phyloP scores from a whole-genome alignment of 2,329 filamentous ascomycete genomes.

The Pyrenophora teres region DNA sequence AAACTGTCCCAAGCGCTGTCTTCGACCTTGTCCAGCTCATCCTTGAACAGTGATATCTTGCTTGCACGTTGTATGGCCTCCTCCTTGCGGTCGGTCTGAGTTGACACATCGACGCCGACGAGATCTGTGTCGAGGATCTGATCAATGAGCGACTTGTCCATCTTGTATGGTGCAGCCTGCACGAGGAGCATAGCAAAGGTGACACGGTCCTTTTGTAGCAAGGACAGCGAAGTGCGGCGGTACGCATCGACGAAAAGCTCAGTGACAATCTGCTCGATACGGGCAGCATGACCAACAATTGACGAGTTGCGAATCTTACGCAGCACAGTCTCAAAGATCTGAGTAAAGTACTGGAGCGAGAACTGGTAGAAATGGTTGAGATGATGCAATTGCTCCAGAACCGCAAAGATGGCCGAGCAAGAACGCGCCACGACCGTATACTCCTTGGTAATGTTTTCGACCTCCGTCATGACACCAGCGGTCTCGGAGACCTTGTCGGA shows the following conservation, averaged over 20 bases:
- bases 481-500: slow-evolving; percentile 95
- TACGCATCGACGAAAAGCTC: slow-evolving; percentile 91
- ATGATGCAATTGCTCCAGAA: slow-evolving; percentile 95
- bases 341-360: slow-evolving; percentile 95
- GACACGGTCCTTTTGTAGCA: slow-evolving; percentile 92
- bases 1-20: slow-evolving; percentile 77
- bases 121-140: slow-evolving; percentile 78
- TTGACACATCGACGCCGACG: slow-evolving; percentile 78
- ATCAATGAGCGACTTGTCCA: slow-evolving; percentile 90
- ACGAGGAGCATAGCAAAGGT: slow-evolving; percentile 93
- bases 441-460: slow-evolving; percentile 91
- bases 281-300: slow-evolving; percentile 74
- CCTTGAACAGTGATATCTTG: slow-evolving; percentile 74
- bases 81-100: slow-evolving; percentile 65
- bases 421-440: slow-evolving; percentile 92
- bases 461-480: slow-evolving; percentile 96
- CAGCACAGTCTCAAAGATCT: slow-evolving; percentile 94
- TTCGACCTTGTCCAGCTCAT: slow-evolving; percentile 67
- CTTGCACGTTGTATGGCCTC: slow-evolving; percentile 71
- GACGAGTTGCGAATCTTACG: slow-evolving; percentile 76
- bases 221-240: slow-evolving; percentile 87
- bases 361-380: slow-evolving; percentile 99
- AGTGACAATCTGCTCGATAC: slow-evolving; percentile 87
- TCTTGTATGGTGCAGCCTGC: slow-evolving; percentile 92
- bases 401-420: slow-evolving; percentile 96